Evolutionary conservation across 257 asterid genomes (phyloP).

Genomic region (Fraxinus pennsylvanica): DNA sequence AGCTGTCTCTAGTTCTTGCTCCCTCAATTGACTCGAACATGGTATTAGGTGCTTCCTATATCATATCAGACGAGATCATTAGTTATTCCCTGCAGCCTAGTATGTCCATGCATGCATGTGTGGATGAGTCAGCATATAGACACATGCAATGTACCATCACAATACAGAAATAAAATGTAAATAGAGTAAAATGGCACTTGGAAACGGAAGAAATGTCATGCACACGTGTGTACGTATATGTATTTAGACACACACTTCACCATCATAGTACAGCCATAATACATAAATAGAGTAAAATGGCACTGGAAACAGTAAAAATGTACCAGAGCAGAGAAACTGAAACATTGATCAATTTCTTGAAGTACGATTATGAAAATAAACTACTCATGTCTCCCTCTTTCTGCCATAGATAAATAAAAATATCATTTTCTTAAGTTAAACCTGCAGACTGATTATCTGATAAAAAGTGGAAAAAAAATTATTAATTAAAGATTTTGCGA

Average conservation of each 20-base stretch:
- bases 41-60: slow-evolving; percentile 43
- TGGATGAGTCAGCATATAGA: no score
- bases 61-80: not conserved
- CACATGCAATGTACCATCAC: not conserved
- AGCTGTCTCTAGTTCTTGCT: slow-evolving; percentile 18
- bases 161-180: not conserved
- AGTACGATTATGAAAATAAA: not conserved
- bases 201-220: not conserved
- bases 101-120: not conserved
- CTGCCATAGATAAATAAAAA: not conserved
- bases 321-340: not conserved
- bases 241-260: no score
- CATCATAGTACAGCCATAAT: no score
- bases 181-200: not conserved
- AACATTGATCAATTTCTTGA: not conserved
- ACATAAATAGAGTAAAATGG: no score
- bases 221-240: no score
- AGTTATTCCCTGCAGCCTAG: not conserved
- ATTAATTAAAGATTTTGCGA: not conserved
- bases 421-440: not conserved
- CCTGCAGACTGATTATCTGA: not conserved
- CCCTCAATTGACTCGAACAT: slow-evolving; percentile 30
- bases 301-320: no score
- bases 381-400: not conserved
- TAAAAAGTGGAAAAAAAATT: not conserved